Evolutionary conservation across 345 rosid genomes (phyloP), one percentile per base, ranked within the genome.

Genomic region (Corchorus olitorius): DNA sequence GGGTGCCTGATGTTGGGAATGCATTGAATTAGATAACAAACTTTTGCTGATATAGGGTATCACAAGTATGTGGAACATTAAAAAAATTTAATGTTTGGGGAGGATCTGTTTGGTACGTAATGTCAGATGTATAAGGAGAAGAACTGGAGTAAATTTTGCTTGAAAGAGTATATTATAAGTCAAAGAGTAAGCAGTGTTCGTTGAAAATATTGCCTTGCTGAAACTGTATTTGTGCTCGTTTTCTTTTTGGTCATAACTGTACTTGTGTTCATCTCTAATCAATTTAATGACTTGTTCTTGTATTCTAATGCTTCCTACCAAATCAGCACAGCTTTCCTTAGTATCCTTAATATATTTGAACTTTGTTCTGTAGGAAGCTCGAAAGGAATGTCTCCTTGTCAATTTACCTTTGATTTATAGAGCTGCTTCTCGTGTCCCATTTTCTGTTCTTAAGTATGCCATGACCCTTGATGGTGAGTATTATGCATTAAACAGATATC

Each of bases 381-480:
- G 86, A 78, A 92, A 90, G 77, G 80, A 86, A 50, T 95, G 98
- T 80, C 90, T 89, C 69, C 89, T 90, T 74, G 98, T 92, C 81
- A 95, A 95, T 82, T 93, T 90, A 75, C 98, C 94, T 76, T 84
- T 93, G 86, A 89, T 95, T 77, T 85, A 90, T 68, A 90, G 90
- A 88, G 98, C 96, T 33, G 83, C 89, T 81, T 91, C 96, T 80
- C 89, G 82, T 6, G 92, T 93, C 82, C 98, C 98, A 20, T 96
- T 89, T 80, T 93, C 97, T 68, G 86, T 91, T 80, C 91, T 96
- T 54, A 96, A 96, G 90, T 96, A 93, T 83, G 99, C 99, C 19
- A 96, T 96, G 93, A 92, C 98, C 63, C 93, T 93, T 78, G 98
- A 96, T 79, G 99, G 98, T 95, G 81, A 84, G 88, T 64, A 62